Conservation (phyloP, 345 rosid species). For the Corymbia maculata region DNA sequence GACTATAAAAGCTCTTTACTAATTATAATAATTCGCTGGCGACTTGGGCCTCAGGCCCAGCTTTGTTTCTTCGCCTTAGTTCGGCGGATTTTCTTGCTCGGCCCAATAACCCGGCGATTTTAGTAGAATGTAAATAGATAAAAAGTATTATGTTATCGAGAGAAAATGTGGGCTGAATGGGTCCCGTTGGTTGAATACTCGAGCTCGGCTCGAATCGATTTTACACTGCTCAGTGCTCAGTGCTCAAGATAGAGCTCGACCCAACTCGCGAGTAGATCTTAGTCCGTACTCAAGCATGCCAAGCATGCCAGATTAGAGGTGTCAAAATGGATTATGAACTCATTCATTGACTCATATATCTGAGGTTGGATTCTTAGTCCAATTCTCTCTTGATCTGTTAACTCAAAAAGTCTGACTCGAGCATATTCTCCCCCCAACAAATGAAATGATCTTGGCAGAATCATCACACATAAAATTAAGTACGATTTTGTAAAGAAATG, state of each 20-base stretch:
- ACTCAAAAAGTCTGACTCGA: not conserved
- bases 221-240: not conserved
- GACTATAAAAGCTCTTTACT: not conserved
- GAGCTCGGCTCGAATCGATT: not conserved
- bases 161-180: not conserved
- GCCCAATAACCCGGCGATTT: not conserved
- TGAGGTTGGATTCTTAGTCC: not conserved
- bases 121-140: not conserved
- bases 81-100: not conserved
- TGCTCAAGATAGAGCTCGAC: not conserved
- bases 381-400: not conserved
- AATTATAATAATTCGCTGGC: not conserved
- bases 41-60: not conserved
- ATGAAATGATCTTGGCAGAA: not conserved
- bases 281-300: not conserved
- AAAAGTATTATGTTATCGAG: not conserved
- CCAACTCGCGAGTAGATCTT: not conserved
- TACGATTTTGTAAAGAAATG: not conserved
- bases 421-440: not conserved
- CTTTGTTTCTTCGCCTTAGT: not conserved
- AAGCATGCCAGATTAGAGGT: not conserved
- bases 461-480: not conserved
- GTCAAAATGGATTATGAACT: not conserved
- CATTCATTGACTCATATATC: not conserved
- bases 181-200: not conserved